A percentile compares a stretch with the other conserved stretches of the same genome.
Evolutionary conservation across 2,329 filamentous ascomycete species (phyloP).

Genomic region (Teratosphaeria epicoccoides): DNA sequence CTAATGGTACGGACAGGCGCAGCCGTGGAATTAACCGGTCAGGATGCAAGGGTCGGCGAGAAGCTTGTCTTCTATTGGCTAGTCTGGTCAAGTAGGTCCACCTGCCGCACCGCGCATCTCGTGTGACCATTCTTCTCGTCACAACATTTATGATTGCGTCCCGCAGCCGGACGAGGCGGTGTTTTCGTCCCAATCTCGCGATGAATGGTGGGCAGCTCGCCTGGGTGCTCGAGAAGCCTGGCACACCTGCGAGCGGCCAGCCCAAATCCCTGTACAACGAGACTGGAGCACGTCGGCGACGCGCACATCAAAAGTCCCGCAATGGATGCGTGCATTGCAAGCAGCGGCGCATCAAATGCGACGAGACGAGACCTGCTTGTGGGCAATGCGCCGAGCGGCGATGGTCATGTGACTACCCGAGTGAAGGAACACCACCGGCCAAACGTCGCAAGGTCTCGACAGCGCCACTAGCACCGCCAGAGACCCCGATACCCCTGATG

Average conservation of each 20-base stretch:
- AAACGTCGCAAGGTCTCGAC: neutral
- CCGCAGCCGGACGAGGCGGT: too few species aligned
- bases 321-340: constrained; percentile 16
- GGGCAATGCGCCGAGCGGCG: constrained; percentile 11
- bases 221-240: constrained; percentile 6
- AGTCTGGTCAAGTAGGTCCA: neutral
- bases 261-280: constrained; percentile 6
- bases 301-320: constrained; percentile 9
- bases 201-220: neutral
- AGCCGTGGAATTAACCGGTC: neutral
- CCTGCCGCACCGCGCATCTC: neutral
- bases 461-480: neutral
- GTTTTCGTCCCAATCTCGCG: too few species aligned
- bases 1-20: neutral
- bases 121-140: neutral
- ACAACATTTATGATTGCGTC: neutral
- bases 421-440: neutral
- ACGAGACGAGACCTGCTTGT: constrained; percentile 13
- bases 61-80: neutral
- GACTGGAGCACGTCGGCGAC: constrained; percentile 4
- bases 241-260: neutral
- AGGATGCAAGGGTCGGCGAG: neutral
- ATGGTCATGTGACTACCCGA: constrained; percentile 7
- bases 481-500: neutral
- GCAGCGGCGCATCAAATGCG: constrained; percentile 15